Evolutionary conservation across 1,284 basidiomycete species (phyloP), one percentile per base, ranked within the genome.

Genomic region (Apiotrichum veenhuisii): DNA sequence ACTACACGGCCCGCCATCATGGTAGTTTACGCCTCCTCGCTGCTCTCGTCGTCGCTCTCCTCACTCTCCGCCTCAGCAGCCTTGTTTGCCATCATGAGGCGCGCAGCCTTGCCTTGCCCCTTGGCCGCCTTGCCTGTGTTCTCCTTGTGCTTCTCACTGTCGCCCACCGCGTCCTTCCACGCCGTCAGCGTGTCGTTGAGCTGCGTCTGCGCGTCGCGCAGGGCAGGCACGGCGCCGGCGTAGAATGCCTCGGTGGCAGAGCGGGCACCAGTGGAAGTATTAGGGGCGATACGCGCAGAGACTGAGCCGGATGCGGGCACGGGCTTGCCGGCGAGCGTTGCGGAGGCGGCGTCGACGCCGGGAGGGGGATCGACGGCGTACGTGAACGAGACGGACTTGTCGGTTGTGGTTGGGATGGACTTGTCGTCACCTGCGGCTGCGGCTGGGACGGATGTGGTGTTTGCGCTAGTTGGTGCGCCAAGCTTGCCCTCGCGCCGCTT

Each of bases 81-180:
- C 50, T 61, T 64, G 3, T 59, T 60, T 43, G 59, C 59, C 18
- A 52, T 55, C 59, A 63, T 64, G 62, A 71, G 65, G 26, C 65
- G 47, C 49, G 61, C 61, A 4, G 67, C 67, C 50, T 65, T 66
- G 37, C 69, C 69, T 50, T 59, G 57, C 0, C 69, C 69, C 40
- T 58, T 58, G 20, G 50, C 66, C 15, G 61, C 58, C 49, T 56
- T 61, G 18, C 63, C 67, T 3, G 52, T 34, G 52, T 65, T 64
- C 59, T 72, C 70, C 46, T 66, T 69, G 45, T 27, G 36, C 59
- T 71, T 70, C 55, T 72, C 70, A 27, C 11, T 20, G 51, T 72
- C 70, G 1, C 70, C 70, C 12, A 69, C 58, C 3, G 63, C 66
- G 41, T 72, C 70, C 59, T 72, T 72, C 70, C 70, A 72, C 14